These are phyloP conservation scores for Phytophthora tentaculata DNA, from an alignment of 352 stramenopile genomes.

Conservation along the genomic window DNA sequence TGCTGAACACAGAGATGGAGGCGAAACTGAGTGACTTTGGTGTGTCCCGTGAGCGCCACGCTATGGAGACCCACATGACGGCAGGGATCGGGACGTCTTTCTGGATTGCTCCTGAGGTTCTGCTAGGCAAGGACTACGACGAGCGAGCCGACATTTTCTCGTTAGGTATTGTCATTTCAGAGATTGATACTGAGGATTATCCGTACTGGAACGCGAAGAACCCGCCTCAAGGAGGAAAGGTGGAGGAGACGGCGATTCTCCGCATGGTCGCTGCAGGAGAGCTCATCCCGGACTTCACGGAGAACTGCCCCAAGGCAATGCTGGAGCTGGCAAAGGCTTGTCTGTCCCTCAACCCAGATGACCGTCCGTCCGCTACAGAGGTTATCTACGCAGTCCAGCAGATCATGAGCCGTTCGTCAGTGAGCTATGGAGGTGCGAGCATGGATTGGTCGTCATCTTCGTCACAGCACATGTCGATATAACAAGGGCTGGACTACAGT, in stretches of 20 bases:
- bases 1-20: slow-evolving; percentile 68
- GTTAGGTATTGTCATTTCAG: slow-evolving; percentile 54
- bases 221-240: slow-evolving; percentile 45
- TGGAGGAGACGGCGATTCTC: slow-evolving; percentile 63
- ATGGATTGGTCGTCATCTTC: slow-evolving; percentile 32
- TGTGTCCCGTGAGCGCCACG: slow-evolving; percentile 62
- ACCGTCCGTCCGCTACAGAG: slow-evolving; percentile 64
- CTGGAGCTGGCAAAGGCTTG: slow-evolving; percentile 58
- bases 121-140: slow-evolving; percentile 63
- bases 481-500: slow-evolving; percentile 7
- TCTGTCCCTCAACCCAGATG: slow-evolving; percentile 55
- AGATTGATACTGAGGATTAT: slow-evolving; percentile 69
- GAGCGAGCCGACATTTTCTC: slow-evolving; percentile 67
- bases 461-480: slow-evolving; percentile 30
- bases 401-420: slow-evolving; percentile 35
- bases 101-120: slow-evolving; percentile 75
- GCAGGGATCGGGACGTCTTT: slow-evolving; percentile 71
- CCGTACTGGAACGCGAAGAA: slow-evolving; percentile 71
- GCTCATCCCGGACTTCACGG: slow-evolving; percentile 60
- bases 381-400: slow-evolving; percentile 69
- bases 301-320: slow-evolving; percentile 51
- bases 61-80: slow-evolving; percentile 75
- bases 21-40: slow-evolving; percentile 85
- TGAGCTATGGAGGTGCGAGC: slow-evolving; percentile 21
- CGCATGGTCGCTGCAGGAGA: slow-evolving; percentile 68